Evolutionary conservation across 192 early-diverging fungal genomes (phyloP).

Genomic region (Backusella westeae): DNA sequence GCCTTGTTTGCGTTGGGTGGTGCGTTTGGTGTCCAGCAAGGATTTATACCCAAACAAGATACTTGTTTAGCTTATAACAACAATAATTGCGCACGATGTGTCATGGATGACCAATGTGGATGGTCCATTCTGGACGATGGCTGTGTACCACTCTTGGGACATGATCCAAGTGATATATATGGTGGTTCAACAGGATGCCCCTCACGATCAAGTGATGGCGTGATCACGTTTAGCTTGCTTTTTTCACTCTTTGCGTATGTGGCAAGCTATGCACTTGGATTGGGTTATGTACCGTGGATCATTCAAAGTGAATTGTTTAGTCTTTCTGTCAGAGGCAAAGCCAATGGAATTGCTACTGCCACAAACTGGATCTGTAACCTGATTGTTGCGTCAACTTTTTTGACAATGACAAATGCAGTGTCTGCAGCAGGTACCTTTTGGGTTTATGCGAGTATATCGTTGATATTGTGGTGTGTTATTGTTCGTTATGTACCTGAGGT

Average conservation of each 20-base stretch:
- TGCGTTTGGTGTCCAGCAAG: constrained; percentile 38
- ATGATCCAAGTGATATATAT: constrained; percentile 10
- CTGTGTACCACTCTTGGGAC: neutral
- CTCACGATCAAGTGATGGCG: neutral
- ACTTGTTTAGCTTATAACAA: constrained; percentile 38
- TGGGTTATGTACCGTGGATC: constrained; percentile 64
- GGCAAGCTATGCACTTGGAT: constrained; percentile 45
- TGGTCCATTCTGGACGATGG: constrained; percentile 2
- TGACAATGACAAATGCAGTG: constrained; percentile 53
- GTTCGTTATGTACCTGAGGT: constrained; percentile 72
- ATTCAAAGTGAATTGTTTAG: constrained; percentile 80
- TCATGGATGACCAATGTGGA: constrained; percentile 45
- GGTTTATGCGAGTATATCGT: constrained; percentile 56
- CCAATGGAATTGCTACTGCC: constrained; percentile 66
- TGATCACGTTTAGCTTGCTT: constrained; percentile 15
- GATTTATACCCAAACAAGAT: constrained; percentile 40
- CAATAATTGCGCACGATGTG: constrained; percentile 41
- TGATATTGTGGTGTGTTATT: constrained; percentile 43
- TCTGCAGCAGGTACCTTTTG: constrained; percentile 53
- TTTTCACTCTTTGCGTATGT: constrained; percentile 14
- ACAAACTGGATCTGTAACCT: constrained; percentile 84
- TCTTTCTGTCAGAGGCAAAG: constrained; percentile 70
- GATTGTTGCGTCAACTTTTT: constrained; percentile 63
- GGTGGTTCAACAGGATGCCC: constrained; percentile 8
- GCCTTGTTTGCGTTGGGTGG: constrained; percentile 42